A percentile compares a stretch with the other conserved stretches of the same genome.
phyloP scores from a whole-genome alignment of 2,329 filamentous ascomycete species.

The Claviceps pazoutovae region DNA sequence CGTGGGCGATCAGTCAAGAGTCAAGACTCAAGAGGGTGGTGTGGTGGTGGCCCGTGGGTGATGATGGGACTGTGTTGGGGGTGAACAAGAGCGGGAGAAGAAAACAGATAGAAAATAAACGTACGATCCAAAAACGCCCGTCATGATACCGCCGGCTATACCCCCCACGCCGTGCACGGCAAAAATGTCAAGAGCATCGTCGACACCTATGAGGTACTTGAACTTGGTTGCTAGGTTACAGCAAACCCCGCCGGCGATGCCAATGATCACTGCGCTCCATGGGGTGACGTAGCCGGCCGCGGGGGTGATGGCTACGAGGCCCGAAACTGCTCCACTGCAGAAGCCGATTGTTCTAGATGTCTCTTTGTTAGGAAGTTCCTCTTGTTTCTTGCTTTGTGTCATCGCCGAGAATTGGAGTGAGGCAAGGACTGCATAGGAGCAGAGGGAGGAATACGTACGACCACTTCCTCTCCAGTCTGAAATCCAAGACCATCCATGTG shows the following conservation, averaged over 20 bases:
- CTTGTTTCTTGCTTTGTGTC: not conserved
- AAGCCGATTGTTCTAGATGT: constrained; percentile 66
- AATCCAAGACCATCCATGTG: constrained; percentile 76
- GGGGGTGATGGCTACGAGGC: constrained; percentile 76
- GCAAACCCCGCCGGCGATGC: constrained; percentile 45
- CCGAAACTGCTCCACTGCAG: constrained; percentile 80
- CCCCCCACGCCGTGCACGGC: constrained; percentile 79
- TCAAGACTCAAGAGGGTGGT: too few species aligned
- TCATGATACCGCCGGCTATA: constrained; percentile 66
- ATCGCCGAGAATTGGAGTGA: not conserved
- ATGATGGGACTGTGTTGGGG: not conserved
- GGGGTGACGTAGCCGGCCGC: constrained; percentile 68
- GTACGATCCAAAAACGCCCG: constrained; percentile 60
- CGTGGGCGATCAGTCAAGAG: too few species aligned
- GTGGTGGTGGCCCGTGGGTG: not conserved
- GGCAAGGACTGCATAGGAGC: not conserved
- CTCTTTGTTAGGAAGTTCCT: not conserved
- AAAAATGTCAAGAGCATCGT: constrained; percentile 83
- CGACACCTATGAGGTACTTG: constrained; percentile 59
- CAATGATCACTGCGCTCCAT: constrained; percentile 45
- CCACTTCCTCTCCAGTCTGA: constrained; percentile 86
- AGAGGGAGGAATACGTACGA: not conserved
- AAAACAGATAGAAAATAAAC: not conserved
- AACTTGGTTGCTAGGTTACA: constrained; percentile 83
- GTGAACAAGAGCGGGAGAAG: not conserved